Evolutionary conservation across 2,329 filamentous ascomycete genomes (phyloP).

Genomic region (Dichotomopilus funicola): DNA sequence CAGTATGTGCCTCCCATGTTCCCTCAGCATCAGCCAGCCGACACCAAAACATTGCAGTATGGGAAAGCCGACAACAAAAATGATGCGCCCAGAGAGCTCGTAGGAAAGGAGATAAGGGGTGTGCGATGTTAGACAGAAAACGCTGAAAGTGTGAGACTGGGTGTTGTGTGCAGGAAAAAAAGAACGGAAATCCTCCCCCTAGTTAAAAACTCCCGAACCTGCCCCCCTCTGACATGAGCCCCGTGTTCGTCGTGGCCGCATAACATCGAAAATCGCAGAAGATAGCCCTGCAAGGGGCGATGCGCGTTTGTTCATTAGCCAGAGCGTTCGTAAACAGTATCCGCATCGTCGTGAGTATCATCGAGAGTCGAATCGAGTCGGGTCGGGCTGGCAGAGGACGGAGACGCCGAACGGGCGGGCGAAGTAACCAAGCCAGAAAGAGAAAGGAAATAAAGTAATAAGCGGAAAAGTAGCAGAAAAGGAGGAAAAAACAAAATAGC

Average conservation of each 20-base stretch:
- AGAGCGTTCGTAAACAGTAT: not conserved
- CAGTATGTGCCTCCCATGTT: not conserved
- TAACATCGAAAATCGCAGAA: not conserved
- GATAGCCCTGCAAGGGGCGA: no score
- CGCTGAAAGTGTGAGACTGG: not conserved
- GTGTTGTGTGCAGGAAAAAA: not conserved
- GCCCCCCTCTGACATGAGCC: not conserved
- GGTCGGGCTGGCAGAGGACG: not conserved
- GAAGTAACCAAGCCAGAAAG: not conserved
- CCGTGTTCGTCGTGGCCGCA: not conserved
- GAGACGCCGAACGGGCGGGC: not conserved
- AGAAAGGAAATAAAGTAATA: not conserved
- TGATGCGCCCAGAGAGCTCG: not conserved
- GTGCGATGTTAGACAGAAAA: not conserved
- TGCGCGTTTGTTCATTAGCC: not conserved
- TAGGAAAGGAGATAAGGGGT: not conserved
- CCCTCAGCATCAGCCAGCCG: slow-evolving; percentile 2
- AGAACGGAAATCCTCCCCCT: no score
- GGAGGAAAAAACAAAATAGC: not conserved
- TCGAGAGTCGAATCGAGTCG: not conserved
- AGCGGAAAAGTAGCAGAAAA: not conserved
- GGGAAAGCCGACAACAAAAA: not conserved
- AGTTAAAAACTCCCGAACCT: not conserved
- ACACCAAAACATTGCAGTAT: not conserved
- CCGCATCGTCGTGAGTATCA: not conserved